Percentiles rank a stretch among this genome's conserved stretches.
Conservation (phyloP, 2,329 filamentous ascomycete genomes). For the Colletotrichum aenigma region DNA sequence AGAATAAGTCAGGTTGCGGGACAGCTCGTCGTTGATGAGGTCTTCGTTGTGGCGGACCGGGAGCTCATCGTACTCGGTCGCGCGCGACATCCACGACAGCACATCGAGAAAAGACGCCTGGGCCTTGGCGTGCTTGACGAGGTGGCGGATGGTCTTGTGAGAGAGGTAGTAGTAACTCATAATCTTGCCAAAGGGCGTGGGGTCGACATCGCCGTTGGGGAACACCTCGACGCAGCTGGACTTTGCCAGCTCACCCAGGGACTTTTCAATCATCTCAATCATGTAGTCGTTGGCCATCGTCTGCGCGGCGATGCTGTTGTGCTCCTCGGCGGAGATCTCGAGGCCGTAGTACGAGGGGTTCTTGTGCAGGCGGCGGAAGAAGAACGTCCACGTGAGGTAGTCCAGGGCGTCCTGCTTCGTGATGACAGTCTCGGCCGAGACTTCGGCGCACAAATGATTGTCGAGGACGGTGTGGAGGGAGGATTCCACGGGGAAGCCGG, state of each 20-base stretch:
- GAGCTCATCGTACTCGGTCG: conserved; percentile 95
- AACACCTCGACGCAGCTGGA: conserved; percentile 85
- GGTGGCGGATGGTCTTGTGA: conserved; percentile 89
- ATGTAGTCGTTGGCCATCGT: conserved; percentile 92
- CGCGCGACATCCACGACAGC: conserved; percentile 89
- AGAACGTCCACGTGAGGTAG: conserved; percentile 99
- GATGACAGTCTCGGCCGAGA: conserved; percentile 88
- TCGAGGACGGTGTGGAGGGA: conserved; percentile 95
- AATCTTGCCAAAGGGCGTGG: conserved; percentile 93
- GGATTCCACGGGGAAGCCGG: conserved; percentile 96
- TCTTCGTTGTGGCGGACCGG: conserved; percentile 98
- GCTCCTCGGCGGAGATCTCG: conserved; percentile 89
- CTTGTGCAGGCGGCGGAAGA: conserved; percentile 96
- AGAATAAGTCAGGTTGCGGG: conserved; percentile 74
- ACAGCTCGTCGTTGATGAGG: conserved; percentile 90
- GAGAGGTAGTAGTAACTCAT: conserved; percentile 99
- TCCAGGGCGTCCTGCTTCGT: conserved; percentile 98
- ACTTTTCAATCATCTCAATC: conserved; percentile 88
- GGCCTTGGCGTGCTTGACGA: conserved; percentile 77
- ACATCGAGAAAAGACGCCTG: conserved; percentile 81
- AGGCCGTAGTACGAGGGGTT: conserved; percentile 98
- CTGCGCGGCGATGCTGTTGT: conserved; percentile 86
- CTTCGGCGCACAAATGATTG: conserved; percentile 94
- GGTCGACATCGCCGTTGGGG: conserved; percentile 86
- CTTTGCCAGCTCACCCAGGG: conserved; percentile 78